Conservation (phyloP, 2,329 filamentous ascomycete species). For the Diaporthe australafricana region DNA sequence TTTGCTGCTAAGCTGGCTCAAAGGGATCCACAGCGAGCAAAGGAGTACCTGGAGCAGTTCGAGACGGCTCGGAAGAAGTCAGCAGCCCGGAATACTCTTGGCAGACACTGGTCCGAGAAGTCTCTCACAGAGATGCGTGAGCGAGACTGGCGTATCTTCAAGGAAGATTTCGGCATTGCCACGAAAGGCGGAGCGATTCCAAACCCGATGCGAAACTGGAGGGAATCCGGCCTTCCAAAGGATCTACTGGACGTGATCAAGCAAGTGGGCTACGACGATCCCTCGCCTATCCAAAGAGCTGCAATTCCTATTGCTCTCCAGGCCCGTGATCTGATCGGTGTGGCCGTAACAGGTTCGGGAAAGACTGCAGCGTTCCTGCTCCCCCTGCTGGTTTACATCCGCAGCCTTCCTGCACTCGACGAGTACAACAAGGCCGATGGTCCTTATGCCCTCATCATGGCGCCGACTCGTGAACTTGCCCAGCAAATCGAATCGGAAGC, state of each 20-base stretch:
- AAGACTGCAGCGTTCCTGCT: conserved; percentile 97
- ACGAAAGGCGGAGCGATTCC: conserved; percentile 94
- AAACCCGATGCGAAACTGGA: conserved; percentile 96
- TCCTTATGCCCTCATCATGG: conserved; percentile 96
- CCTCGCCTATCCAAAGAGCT: conserved; percentile 90
- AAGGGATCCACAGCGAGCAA: conserved; percentile 68
- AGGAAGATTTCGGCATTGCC: conserved; percentile 97
- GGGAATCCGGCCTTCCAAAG: conserved; percentile 83
- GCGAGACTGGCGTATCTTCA: conserved; percentile 99
- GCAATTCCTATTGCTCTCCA: conserved; percentile 96
- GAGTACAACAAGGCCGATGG: conserved; percentile 93
- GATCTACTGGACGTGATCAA: conserved; percentile 84
- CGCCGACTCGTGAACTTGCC: conserved; percentile 95
- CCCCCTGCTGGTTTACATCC: conserved; percentile 93
- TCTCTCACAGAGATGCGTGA: conserved; percentile 92
- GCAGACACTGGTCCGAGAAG: conserved; percentile 98
- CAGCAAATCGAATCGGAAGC: conserved; percentile 98
- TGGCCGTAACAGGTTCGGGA: conserved; percentile 97
- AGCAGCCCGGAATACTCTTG: conserved; percentile 78
- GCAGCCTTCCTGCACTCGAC: conserved; percentile 85
- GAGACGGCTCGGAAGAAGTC: conserved; percentile 76
- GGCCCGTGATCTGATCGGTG: conserved; percentile 95
- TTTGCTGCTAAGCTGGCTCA: conserved; percentile 79
- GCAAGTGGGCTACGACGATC: conserved; percentile 89
- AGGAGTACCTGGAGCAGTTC: conserved; percentile 88